These are phyloP conservation scores for Colletotrichum endophyticum DNA, from an alignment of 2,329 filamentous ascomycete genomes.

Conservation along the genomic window DNA sequence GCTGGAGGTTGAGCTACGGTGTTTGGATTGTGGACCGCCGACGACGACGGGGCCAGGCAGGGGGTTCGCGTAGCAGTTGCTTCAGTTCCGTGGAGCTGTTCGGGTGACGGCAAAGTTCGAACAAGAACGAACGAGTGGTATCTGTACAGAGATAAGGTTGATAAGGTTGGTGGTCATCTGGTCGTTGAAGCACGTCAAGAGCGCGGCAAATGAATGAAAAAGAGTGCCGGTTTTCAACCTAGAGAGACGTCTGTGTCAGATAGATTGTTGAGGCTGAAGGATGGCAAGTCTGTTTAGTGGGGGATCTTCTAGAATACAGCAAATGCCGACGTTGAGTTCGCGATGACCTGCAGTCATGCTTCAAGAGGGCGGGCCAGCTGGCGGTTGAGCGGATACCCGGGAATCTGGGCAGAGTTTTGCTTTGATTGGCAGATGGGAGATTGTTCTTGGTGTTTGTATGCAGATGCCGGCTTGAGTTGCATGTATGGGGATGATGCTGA, in stretches of 20 bases:
- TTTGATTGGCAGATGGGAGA: background rate
- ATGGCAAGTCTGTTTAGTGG: conserved; percentile 4
- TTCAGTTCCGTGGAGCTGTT: background rate
- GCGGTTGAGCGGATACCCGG: background rate
- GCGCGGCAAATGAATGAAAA: background rate
- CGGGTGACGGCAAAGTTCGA: background rate
- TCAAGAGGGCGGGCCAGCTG: background rate
- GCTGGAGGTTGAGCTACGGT: background rate
- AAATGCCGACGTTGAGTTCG: background rate
- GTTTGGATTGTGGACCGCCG: background rate
- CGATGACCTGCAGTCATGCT: background rate
- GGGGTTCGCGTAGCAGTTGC: background rate
- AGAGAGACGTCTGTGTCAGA: background rate
- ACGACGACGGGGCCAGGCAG: background rate
- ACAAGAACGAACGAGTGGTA: background rate
- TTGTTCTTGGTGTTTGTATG: background rate
- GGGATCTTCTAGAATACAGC: background rate
- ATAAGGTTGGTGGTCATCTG: background rate
- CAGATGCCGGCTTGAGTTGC: conserved; percentile 7
- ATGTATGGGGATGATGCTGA: background rate
- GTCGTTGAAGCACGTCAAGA: background rate
- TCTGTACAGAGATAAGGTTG: background rate
- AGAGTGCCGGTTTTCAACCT: background rate
- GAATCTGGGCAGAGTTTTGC: background rate
- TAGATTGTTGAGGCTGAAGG: background rate